Conservation (phyloP, 2,329 filamentous ascomycete genomes). For the Sclerotinia nivalis region DNA sequence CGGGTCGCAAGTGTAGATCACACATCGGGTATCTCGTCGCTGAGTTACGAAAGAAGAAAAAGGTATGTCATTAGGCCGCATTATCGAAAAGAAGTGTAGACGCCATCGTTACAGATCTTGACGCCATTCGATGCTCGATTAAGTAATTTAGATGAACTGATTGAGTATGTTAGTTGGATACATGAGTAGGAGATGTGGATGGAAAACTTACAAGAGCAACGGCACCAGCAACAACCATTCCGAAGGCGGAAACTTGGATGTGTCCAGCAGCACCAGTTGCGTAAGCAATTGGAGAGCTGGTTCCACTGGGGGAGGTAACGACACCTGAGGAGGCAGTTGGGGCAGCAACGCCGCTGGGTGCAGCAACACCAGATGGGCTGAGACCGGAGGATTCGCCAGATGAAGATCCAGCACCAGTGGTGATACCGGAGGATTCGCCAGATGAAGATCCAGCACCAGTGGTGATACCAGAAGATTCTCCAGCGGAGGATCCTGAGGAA, state of each 20-base stretch:
- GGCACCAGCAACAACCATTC: slow-evolving; percentile 41
- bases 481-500: slow-evolving; percentile 21
- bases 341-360: slow-evolving; percentile 27
- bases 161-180: slow-evolving; percentile 27
- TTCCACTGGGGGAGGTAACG: slow-evolving; percentile 29
- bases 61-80: slow-evolving; percentile 36
- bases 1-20: slow-evolving; percentile 32
- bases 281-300: slow-evolving; percentile 38
- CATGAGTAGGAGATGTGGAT: not conserved
- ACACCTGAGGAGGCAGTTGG: slow-evolving; percentile 33
- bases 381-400: slow-evolving; percentile 11
- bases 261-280: slow-evolving; percentile 37
- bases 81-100: slow-evolving; percentile 5
- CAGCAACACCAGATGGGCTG: slow-evolving; percentile 25
- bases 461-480: slow-evolving; percentile 19
- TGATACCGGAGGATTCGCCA: slow-evolving; percentile 7
- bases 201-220: slow-evolving; percentile 39
- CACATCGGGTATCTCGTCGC: slow-evolving; percentile 31
- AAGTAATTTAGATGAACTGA: slow-evolving; percentile 38
- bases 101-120: slow-evolving; percentile 31
- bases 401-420: not conserved
- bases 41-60: slow-evolving; percentile 31
- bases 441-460: not conserved
- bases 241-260: slow-evolving; percentile 38
- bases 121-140: slow-evolving; percentile 32